Base-by-base conservation (phyloP, 2,329 filamentous ascomycete genomes). In the Alternaria infectoria region DNA sequence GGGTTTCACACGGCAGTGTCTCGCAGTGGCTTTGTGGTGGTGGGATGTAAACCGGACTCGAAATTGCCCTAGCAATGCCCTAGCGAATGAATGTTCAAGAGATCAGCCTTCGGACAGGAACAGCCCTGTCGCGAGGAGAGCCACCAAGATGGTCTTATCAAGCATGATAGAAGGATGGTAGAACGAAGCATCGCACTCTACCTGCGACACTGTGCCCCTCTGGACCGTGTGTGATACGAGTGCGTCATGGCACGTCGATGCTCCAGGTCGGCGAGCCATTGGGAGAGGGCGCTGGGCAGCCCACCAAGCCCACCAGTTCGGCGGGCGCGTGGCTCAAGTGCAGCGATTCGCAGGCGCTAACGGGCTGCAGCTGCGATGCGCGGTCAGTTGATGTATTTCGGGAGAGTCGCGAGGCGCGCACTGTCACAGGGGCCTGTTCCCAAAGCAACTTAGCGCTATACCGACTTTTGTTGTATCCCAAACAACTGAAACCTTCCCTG, bases 31-130 rank as follows among this genome's bases (percentile, higher is more conserved):
- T 32, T 55, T 54, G 58, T 66, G 54, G 58, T 64, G 62, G 60
- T 66, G 54, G 66, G 64, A 63, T 61, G 62, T 67, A 50, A 40
- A 59, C 56, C 67, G 73, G 72, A 74, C 67, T 73, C 58, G 67
- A 71, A 69, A 69, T 70, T 73, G 59, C 57, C 60, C 62, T 64
- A 66, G 54, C 51, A 45, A 45, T 52, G 50, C 51, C 21, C 32
- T 56, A 65, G 74, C 75, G 75, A 77, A 77, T 75, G 54, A 68
- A 66, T 71, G 66, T 63, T 66, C 74, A 70, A 65, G 71, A 68
- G 72, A 68, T 64, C 67, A 68, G 69, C 67, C 69, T 62, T 66
- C 65, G 68, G 68, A 71, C 69, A 66, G 64, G 67, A 66, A 57
- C 54, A 61, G 68, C 65, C 70, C 62, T 67, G 63, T 62, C 59